A percentile compares a stretch with the other conserved stretches of the same genome.
Evolutionary conservation across 2,329 filamentous ascomycete genomes (phyloP).

Genomic region (Ceratocystis albifundus): DNA sequence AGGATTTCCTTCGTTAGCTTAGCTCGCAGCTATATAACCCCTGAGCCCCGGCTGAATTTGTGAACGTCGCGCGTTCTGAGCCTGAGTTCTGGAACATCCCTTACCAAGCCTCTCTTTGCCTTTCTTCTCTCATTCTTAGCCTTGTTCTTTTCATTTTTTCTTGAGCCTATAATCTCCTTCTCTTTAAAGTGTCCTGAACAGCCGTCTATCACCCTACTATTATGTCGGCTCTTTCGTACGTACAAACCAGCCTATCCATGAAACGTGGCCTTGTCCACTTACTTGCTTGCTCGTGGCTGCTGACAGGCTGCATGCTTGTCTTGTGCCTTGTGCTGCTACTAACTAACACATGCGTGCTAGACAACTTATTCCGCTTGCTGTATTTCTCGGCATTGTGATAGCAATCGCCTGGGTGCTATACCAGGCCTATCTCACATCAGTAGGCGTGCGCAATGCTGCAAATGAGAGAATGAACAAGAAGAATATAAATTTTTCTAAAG

Average conservation of each 20-base stretch:
- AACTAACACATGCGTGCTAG: slow-evolving; percentile 29
- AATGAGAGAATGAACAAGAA: slow-evolving; percentile 61
- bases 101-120: neutral
- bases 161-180: neutral
- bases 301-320: neutral
- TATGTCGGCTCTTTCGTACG: slow-evolving; percentile 2
- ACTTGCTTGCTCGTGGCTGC: neutral
- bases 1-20: neutral
- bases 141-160: neutral
- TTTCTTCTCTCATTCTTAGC: neutral
- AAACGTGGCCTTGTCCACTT: neutral
- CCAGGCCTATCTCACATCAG: slow-evolving; percentile 57
- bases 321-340: neutral
- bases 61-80: neutral
- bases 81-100: neutral
- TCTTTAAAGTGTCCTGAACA: neutral
- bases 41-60: neutral
- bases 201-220: neutral
- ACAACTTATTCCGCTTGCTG: slow-evolving; percentile 53
- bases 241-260: neutral
- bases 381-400: slow-evolving; percentile 48
- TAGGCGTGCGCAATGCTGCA: slow-evolving; percentile 54
- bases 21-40: neutral
- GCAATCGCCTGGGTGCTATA: slow-evolving; percentile 55
- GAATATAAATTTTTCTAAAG: slow-evolving; percentile 64